phyloP scores from a whole-genome alignment of 2,329 filamentous ascomycete species.

The Diaporthe vexans region DNA sequence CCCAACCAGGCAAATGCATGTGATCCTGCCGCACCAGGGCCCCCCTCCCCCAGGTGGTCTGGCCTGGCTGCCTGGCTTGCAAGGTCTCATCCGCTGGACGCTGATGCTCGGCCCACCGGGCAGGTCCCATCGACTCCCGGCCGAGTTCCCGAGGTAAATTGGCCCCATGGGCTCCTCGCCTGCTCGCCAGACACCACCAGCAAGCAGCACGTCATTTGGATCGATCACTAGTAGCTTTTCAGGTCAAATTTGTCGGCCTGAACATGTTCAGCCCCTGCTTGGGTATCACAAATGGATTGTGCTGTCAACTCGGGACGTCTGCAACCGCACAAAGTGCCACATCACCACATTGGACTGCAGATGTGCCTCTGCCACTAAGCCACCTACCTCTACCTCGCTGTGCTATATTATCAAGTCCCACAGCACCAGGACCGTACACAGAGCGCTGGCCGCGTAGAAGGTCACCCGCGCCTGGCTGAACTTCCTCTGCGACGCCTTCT shows the following conservation, averaged over 20 bases:
- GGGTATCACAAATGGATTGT: neutral
- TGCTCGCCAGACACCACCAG: neutral
- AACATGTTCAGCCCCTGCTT: neutral
- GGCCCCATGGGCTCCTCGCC: neutral
- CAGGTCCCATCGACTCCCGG: slow-evolving; percentile 3
- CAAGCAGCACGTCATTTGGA: slow-evolving; percentile 35
- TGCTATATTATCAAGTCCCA: slow-evolving; percentile 78
- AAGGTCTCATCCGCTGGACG: neutral
- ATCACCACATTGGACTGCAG: neutral
- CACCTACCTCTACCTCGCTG: no score
- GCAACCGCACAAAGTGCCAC: neutral
- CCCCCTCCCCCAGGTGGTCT: neutral
- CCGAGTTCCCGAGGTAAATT: slow-evolving; percentile 36
- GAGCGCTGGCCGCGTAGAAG: slow-evolving; percentile 82
- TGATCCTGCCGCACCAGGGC: slow-evolving; percentile 7
- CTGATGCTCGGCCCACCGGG: slow-evolving; percentile 13
- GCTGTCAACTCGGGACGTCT: neutral
- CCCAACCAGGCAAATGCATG: slow-evolving; percentile 19
- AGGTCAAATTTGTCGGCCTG: neutral
- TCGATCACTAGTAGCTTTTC: neutral
- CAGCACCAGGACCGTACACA: slow-evolving; percentile 80
- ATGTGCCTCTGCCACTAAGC: neutral
- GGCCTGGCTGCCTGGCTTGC: neutral
- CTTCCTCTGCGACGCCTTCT: slow-evolving; percentile 80
- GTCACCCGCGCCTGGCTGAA: slow-evolving; percentile 80